Conservation (phyloP, 495 filamentous ascomycete species). For the Barbatosphaeria neglecta region DNA sequence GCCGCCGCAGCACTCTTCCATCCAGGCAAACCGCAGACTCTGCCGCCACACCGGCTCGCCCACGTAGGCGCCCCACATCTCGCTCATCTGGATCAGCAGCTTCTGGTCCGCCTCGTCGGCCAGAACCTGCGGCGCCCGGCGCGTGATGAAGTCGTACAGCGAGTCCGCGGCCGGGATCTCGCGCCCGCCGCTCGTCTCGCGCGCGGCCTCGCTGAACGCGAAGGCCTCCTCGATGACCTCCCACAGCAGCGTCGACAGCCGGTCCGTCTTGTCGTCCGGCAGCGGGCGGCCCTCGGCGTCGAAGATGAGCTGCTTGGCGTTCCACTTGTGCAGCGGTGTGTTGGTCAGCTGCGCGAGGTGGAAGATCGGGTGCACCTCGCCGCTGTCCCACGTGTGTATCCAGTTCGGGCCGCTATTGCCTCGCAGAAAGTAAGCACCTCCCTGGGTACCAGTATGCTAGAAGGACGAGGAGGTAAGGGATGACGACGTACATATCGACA, state of each 20-base stretch:
- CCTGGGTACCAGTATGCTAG: background rate
- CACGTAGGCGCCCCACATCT: conserved; percentile 63
- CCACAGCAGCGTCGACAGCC: conserved; percentile 51
- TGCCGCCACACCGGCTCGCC: conserved; percentile 54
- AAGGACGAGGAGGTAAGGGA: conserved; percentile 1
- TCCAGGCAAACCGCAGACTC: conserved; percentile 60
- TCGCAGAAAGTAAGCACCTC: background rate
- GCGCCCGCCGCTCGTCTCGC: conserved; percentile 14
- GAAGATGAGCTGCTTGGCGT: conserved; percentile 41
- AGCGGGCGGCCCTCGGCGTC: conserved; percentile 43
- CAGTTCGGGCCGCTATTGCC: conserved; percentile 64
- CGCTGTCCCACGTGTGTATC: conserved; percentile 62
- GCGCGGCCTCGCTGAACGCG: conserved; percentile 49
- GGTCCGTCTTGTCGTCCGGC: conserved; percentile 33
- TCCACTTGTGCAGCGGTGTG: conserved; percentile 35
- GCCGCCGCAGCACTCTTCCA: conserved; percentile 66
- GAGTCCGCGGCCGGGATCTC: conserved; percentile 47
- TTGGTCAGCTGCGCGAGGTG: conserved; percentile 38
- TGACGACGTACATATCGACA: conserved; percentile 39
- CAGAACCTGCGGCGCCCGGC: conserved; percentile 19
- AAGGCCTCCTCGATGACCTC: conserved; percentile 56
- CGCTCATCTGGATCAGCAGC: conserved; percentile 37
- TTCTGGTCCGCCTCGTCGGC: conserved; percentile 7
- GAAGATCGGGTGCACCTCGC: conserved; percentile 56
- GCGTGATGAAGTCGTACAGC: conserved; percentile 52